Percentiles rank a stretch among this genome's conserved stretches.
These are phyloP conservation scores for Rubia occidens DNA, from an alignment of 305 asterid species.

Conservation along the genomic window DNA sequence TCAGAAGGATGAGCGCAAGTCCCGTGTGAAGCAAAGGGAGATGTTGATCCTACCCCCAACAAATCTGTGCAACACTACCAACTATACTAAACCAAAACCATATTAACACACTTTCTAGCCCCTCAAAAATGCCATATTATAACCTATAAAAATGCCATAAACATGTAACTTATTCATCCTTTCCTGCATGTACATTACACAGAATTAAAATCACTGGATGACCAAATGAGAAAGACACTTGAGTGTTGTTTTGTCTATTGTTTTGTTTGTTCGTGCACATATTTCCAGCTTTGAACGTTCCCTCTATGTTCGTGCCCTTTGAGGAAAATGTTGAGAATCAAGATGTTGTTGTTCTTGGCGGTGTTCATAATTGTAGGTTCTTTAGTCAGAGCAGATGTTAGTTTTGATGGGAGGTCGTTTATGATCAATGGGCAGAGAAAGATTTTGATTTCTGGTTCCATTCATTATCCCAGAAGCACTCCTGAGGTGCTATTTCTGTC, in stretches of 20 bases:
- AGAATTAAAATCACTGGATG: conserved; percentile 9
- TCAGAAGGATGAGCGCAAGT: neutral
- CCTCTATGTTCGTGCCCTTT: conserved; percentile 22
- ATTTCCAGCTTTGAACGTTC: neutral
- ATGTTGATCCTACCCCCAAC: neutral
- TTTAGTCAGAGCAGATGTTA: conserved; percentile 46
- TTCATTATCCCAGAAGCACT: conserved; percentile 63
- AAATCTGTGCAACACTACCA: conserved; percentile 4
- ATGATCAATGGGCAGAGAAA: conserved; percentile 63
- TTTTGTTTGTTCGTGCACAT: neutral
- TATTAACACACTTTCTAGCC: neutral
- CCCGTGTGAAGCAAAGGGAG: neutral
- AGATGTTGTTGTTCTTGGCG: conserved; percentile 21
- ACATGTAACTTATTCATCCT: neutral
- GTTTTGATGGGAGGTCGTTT: conserved; percentile 67
- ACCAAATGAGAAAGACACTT: conserved; percentile 16
- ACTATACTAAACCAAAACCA: conserved; percentile 8
- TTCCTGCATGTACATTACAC: conserved; percentile 1
- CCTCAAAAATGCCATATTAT: neutral
- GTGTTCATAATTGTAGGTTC: conserved; percentile 28
- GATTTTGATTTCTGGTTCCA: conserved; percentile 85
- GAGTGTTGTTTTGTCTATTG: conserved; percentile 10
- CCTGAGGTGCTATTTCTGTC: conserved; percentile 45
- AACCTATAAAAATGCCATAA: neutral
- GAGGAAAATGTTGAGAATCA: conserved; percentile 30